A percentile compares a stretch with the other conserved stretches of the same genome.
Evolutionary conservation across 1,139 yeast genomes (phyloP).

Genomic region (Taphrina pruni): DNA sequence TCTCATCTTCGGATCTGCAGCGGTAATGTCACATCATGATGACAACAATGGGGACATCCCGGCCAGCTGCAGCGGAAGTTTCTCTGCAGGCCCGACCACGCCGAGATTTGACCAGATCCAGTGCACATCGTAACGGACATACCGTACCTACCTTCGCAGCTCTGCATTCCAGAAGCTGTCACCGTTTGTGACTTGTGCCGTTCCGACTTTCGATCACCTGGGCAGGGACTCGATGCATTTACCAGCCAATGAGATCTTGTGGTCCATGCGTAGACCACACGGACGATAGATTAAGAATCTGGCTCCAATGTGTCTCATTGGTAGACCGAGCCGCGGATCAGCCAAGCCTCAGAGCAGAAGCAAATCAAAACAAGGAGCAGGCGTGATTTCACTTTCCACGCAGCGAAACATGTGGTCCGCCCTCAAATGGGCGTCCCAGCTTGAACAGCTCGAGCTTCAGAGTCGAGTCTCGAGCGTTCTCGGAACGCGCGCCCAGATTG

Average conservation of each 20-base stretch:
- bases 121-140: too few relatives aligned
- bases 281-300: background rate
- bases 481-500: background rate
- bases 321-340: conserved; percentile 1
- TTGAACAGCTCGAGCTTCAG: too few relatives aligned
- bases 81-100: too few relatives aligned
- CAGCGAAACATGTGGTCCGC: background rate
- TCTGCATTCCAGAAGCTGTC: background rate
- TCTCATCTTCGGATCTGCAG: background rate
- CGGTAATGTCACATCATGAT: conserved; percentile 1
- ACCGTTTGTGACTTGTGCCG: background rate
- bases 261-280: background rate
- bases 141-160: background rate
- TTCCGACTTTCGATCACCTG: background rate
- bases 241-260: background rate
- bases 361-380: background rate
- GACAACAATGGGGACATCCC: background rate
- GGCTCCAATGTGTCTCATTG: background rate
- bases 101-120: background rate
- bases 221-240: background rate
- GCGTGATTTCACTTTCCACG: background rate
- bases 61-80: too few relatives aligned
- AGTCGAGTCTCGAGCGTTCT: background rate
- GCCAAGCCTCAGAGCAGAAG: background rate
- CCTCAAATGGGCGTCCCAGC: background rate